Conservation (phyloP, 2,329 filamentous ascomycete species). For the Fusarium nematophilum region DNA sequence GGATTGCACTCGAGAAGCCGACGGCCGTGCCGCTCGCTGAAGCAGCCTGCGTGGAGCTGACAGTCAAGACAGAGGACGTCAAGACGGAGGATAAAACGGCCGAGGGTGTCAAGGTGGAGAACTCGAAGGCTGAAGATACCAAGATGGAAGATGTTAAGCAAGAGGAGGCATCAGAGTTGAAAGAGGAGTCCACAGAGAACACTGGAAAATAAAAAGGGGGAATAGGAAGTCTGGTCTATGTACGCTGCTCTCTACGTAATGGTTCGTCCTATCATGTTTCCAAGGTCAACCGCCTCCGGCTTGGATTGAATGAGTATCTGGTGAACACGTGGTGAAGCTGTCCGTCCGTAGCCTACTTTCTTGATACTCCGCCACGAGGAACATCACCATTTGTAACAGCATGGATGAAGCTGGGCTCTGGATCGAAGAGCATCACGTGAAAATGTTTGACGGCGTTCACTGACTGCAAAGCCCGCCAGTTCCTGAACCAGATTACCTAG, state of each 20-base stretch:
- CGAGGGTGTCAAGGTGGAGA: slow-evolving; percentile 24
- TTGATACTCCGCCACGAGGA: slow-evolving; percentile 65
- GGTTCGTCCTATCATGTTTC: too few species aligned
- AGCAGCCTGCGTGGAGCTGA: slow-evolving; percentile 72
- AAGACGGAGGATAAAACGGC: slow-evolving; percentile 21
- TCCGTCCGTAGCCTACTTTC: slow-evolving; percentile 1
- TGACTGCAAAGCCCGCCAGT: slow-evolving; percentile 87
- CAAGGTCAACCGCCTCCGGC: too few species aligned
- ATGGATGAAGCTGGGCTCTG: slow-evolving; percentile 75
- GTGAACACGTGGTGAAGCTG: not conserved
- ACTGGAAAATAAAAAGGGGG: too few species aligned
- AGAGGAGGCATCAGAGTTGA: not conserved
- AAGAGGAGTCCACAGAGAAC: too few species aligned
- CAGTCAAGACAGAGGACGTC: slow-evolving; percentile 44
- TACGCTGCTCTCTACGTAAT: not conserved
- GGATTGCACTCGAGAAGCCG: slow-evolving; percentile 76
- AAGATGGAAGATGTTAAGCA: slow-evolving; percentile 1
- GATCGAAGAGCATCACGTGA: slow-evolving; percentile 89
- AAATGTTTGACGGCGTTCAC: slow-evolving; percentile 92
- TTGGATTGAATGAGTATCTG: not conserved
- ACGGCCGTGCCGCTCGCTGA: slow-evolving; percentile 79
- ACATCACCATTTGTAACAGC: slow-evolving; percentile 80
- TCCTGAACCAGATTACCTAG: slow-evolving; percentile 68
- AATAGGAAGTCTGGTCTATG: not conserved
- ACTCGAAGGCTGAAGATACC: slow-evolving; percentile 16